Conservation (phyloP, 1,284 basidiomycete genomes). For the Kwoniella shivajii region DNA sequence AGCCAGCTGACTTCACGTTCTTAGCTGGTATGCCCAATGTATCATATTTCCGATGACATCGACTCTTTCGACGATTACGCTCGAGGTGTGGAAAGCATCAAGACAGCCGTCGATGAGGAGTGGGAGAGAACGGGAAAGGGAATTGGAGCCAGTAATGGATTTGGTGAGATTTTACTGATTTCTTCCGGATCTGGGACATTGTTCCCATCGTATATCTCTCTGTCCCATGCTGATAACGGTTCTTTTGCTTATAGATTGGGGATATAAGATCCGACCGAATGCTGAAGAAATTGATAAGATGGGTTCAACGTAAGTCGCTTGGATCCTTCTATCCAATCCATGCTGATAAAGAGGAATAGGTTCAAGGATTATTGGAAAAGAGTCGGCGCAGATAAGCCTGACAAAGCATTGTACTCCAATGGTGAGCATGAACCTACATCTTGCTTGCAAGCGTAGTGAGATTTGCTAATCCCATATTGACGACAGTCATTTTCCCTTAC, state of each 20-base stretch:
- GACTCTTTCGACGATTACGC: constrained; percentile 16
- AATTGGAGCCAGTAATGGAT: constrained; percentile 17
- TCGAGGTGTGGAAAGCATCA: constrained; percentile 5
- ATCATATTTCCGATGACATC: constrained; percentile 7
- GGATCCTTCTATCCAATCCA: too few relatives aligned
- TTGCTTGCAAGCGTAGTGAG: neutral
- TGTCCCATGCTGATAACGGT: too few relatives aligned
- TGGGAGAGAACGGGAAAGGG: constrained; percentile 18
- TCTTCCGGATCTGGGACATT: too few relatives aligned
- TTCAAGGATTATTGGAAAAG: constrained; percentile 19
- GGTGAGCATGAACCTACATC: constrained; percentile 4
- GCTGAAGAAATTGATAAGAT: constrained; percentile 17
- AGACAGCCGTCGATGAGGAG: constrained; percentile 7
- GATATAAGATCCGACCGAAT: constrained; percentile 24
- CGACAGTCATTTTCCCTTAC: constrained; percentile 15
- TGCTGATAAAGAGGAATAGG: too few relatives aligned
- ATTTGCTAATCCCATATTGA: neutral
- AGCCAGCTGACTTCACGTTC: neutral
- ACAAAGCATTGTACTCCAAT: constrained; percentile 22
- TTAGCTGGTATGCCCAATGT: constrained; percentile 18
- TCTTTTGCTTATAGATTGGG: too few relatives aligned
- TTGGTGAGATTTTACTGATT: too few relatives aligned
- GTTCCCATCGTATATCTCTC: too few relatives aligned
- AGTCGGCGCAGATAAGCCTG: constrained; percentile 14
- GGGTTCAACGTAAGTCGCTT: constrained; percentile 22